Conservation (phyloP, 1,284 basidiomycete genomes). For the Irpex lacteus region DNA sequence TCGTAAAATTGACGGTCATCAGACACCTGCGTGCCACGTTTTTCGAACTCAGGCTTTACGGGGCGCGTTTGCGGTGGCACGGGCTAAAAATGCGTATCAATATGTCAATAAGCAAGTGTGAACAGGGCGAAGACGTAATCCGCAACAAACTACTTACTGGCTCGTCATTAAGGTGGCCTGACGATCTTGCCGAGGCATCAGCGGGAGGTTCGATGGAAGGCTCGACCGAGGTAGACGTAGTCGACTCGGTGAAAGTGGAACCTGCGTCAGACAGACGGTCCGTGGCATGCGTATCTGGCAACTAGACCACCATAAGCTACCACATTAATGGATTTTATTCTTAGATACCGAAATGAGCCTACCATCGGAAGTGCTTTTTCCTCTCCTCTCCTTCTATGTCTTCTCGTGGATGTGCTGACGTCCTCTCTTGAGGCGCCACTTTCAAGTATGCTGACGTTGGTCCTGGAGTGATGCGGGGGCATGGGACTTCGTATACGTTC, state of each 20-base stretch:
- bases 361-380: conserved; percentile 12
- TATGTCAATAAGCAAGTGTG: not conserved
- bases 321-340: not conserved
- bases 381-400: conserved; percentile 3
- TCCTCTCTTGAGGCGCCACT: not conserved
- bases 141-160: not conserved
- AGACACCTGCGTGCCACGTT: not conserved
- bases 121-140: conserved; percentile 1
- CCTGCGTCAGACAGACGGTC: conserved; percentile 9
- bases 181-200: not conserved
- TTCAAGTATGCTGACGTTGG: not conserved
- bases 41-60: not conserved
- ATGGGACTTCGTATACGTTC: conserved; percentile 15
- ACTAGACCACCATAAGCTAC: conserved; percentile 3
- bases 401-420: not conserved
- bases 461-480: conserved; percentile 1
- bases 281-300: conserved; percentile 4
- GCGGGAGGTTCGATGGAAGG: not conserved
- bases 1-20: not conserved
- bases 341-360: conserved; percentile 2
- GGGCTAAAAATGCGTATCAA: conserved; percentile 1
- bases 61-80: conserved; percentile 1
- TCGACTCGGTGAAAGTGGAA: conserved; percentile 6
- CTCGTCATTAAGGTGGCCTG: not conserved
- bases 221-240: conserved; percentile 11